Evolutionary conservation across 1,139 yeast species (phyloP).

Genomic region (Suhomyces ambrosiae): DNA sequence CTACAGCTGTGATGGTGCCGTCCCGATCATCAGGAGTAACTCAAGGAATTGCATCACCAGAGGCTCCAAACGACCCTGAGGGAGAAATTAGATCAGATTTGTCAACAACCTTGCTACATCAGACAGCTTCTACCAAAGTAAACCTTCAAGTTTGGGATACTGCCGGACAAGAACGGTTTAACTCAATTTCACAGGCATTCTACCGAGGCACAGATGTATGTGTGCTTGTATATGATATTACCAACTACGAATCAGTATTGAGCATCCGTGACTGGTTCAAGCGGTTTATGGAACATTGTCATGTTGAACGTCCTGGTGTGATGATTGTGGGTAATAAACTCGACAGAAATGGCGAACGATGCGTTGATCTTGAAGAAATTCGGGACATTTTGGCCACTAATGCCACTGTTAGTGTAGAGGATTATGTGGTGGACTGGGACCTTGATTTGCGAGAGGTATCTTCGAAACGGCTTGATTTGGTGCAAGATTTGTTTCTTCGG

Average conservation of each 20-base stretch:
- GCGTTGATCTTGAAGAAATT: slow-evolving; percentile 46
- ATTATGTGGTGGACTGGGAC: slow-evolving; percentile 42
- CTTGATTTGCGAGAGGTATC: slow-evolving; percentile 47
- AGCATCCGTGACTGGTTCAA: slow-evolving; percentile 54
- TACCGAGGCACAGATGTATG: slow-evolving; percentile 65
- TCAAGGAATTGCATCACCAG: no score
- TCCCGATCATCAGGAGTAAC: not conserved
- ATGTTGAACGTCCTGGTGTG: slow-evolving; percentile 51
- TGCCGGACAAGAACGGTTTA: slow-evolving; percentile 68
- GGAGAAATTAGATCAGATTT: no score
- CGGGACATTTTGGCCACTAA: slow-evolving; percentile 39
- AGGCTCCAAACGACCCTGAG: no score
- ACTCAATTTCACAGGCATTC: slow-evolving; percentile 59
- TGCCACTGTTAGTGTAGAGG: slow-evolving; percentile 30
- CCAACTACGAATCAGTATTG: slow-evolving; percentile 56
- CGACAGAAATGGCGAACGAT: slow-evolving; percentile 43
- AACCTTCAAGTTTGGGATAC: slow-evolving; percentile 66
- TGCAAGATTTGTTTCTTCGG: slow-evolving; percentile 42
- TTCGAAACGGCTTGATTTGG: slow-evolving; percentile 42
- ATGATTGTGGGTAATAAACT: slow-evolving; percentile 58
- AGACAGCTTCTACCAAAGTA: slow-evolving; percentile 20
- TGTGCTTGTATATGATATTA: slow-evolving; percentile 57
- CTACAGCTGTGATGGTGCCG: slow-evolving; percentile 37
- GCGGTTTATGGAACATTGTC: slow-evolving; percentile 54
- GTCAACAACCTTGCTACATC: not conserved